Base-by-base conservation (phyloP, 108 stramenopile species). In the Skeletonema costatum region DNA sequence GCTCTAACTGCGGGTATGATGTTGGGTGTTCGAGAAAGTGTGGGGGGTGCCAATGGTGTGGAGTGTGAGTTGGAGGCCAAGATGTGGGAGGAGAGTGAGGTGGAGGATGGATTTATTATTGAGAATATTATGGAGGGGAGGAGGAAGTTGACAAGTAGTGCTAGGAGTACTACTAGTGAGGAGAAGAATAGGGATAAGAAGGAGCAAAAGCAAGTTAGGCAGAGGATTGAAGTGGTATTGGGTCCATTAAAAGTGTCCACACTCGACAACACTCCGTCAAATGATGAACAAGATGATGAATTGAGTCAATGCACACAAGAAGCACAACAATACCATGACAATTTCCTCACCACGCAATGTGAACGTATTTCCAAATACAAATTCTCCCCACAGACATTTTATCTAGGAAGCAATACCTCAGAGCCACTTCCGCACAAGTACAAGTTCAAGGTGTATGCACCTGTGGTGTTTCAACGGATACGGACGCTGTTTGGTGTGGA, bases 371-470 rank as follows among this genome's bases (percentile, higher is more conserved):
- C 80, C 67, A 85, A 85, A 65, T 85, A 85, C 38, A 77, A 75
- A 62, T 81, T 85, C 56, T 76, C 84, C 3, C 66, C 76, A 3
- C 46, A 81, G 68, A 70, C 81, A 60, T 80, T 76, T 61, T 79
- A 80, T 60, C 29, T 84, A 0, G 81, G 81, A 2, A 66, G 63
- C 19, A 82, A 82, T 66, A 71, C 71, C 0, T 80, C 78, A 2
- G 68, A 69, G 16, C 81, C 83, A 10, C 59, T 84, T 0, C 83
- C 83, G 2, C 78, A 84, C 58, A 92, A 90, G 68, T 97, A 96
- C 74, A 93, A 96, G 67, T 96, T 97, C 87, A 96, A 97, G 71
- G 93, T 90, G 42, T 97, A 94, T 69, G 88, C 89, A 5, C 91
- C 89, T 0, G 17, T 84, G 63, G 82, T 92, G 29, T 94, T 94